Conservation (phyloP, 2,329 filamentous ascomycete genomes). For the Paracorniculantispora psalliotae region DNA sequence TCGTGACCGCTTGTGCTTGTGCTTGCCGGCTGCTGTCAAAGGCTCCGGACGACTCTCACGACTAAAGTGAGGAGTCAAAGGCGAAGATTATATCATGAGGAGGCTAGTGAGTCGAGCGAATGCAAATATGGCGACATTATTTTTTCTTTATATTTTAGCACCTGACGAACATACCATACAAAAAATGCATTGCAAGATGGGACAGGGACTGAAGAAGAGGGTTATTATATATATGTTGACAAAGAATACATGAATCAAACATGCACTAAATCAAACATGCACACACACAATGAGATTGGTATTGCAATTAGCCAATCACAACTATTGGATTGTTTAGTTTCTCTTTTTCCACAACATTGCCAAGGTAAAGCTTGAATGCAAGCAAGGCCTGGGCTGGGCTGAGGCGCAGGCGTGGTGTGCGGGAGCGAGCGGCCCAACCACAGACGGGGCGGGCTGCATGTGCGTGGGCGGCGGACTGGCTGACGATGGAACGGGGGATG, state of each 20-base stretch:
- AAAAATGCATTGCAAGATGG: too few species aligned
- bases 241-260: background rate
- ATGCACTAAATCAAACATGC: background rate
- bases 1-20: slow-evolving; percentile 47
- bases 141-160: background rate
- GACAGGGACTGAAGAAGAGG: background rate
- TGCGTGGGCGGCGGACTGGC: background rate
- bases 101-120: slow-evolving; percentile 4
- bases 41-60: slow-evolving; percentile 33
- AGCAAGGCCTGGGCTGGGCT: background rate
- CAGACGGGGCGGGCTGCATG: background rate
- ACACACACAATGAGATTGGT: background rate
- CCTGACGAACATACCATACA: background rate
- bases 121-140: background rate
- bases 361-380: background rate
- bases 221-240: background rate
- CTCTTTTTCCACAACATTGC: background rate
- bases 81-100: background rate
- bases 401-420: background rate
- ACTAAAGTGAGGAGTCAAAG: background rate
- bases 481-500: background rate
- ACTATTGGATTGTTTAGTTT: background rate
- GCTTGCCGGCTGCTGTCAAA: slow-evolving; percentile 54
- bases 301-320: background rate
- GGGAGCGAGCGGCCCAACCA: background rate